phyloP scores from a whole-genome alignment of 768 basidiomycete genomes.

The Leucocoprinus birnbaumii region DNA sequence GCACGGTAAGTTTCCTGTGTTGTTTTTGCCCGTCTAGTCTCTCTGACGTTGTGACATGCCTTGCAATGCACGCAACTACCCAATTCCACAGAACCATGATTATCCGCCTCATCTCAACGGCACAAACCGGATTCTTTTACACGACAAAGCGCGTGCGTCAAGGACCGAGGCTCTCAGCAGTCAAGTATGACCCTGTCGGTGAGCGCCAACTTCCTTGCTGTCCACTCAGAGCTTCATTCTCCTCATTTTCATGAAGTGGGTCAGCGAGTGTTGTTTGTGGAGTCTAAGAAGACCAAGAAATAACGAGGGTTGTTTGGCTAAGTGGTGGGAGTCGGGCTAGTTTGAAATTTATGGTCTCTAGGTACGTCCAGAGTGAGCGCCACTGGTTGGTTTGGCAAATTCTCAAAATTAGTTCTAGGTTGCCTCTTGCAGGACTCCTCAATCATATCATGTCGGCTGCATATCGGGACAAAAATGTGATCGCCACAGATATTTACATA shows the following conservation, averaged over 20 bases:
- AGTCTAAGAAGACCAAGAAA: slow-evolving; percentile 74
- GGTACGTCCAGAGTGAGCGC: no score
- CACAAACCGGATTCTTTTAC: slow-evolving; percentile 91
- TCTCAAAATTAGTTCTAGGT: no score
- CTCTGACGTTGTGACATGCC: not conserved
- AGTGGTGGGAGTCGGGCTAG: no score
- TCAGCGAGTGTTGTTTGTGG: slow-evolving; percentile 72
- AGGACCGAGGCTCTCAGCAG: slow-evolving; percentile 80
- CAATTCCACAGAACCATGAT: slow-evolving; percentile 69
- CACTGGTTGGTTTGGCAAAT: no score
- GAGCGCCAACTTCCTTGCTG: slow-evolving; percentile 21
- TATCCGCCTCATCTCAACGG: slow-evolving; percentile 86
- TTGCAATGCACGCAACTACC: not conserved
- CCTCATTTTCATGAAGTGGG: slow-evolving; percentile 42
- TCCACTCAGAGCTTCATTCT: not conserved
- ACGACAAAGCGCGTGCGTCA: slow-evolving; percentile 73
- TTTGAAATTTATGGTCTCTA: no score
- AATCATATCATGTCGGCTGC: no score
- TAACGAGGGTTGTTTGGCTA: not conserved
- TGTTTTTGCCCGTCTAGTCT: not conserved
- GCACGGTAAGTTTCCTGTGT: slow-evolving; percentile 40
- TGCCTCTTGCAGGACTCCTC: no score
- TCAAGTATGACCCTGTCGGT: slow-evolving; percentile 91
- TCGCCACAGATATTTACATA: no score
- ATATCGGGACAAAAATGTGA: no score